Conservation (phyloP, 768 basidiomycete genomes). For the Russula foetens region DNA sequence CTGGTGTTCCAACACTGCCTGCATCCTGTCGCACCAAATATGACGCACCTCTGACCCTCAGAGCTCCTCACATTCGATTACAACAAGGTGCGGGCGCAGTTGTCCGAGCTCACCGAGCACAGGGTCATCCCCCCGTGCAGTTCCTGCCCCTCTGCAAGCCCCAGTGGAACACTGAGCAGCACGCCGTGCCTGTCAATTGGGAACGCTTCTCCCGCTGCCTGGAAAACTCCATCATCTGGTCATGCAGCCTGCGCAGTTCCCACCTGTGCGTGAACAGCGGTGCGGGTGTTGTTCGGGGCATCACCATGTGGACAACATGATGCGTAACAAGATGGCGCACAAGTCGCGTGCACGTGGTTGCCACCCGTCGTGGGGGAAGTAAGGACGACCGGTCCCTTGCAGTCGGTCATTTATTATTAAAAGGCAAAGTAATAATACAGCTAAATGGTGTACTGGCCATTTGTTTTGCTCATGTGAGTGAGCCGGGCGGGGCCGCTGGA, state of each 20-base stretch:
- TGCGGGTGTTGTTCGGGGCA: slow-evolving; percentile 20
- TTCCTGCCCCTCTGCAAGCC: slow-evolving; percentile 1
- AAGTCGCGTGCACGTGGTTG: no score
- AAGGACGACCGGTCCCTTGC: no score
- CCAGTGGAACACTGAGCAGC: slow-evolving; percentile 6
- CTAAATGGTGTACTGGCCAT: no score
- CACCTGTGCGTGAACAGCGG: slow-evolving; percentile 10
- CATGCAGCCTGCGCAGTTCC: slow-evolving; percentile 14
- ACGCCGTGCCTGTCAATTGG: slow-evolving; percentile 16
- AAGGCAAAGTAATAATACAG: no score
- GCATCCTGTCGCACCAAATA: slow-evolving; percentile 10
- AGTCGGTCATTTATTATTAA: no score
- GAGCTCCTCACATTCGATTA: slow-evolving; percentile 18
- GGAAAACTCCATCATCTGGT: slow-evolving; percentile 5
- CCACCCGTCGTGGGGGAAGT: no score
- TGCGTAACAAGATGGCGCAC: slow-evolving; percentile 16
- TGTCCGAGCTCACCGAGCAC: slow-evolving; percentile 18
- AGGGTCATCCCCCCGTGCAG: slow-evolving; percentile 7
- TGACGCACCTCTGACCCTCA: slow-evolving; percentile 16
- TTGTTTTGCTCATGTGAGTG: no score
- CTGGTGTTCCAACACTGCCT: slow-evolving; percentile 15
- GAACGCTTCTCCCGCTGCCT: slow-evolving; percentile 1
- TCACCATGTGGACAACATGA: slow-evolving; percentile 17
- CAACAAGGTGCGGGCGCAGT: slow-evolving; percentile 9
- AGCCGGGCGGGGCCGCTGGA: no score